Percentiles rank a stretch among this genome's conserved stretches.
Evolutionary conservation across 1,284 basidiomycete species (phyloP).

Genomic region (Cystobasidium pallidum): DNA sequence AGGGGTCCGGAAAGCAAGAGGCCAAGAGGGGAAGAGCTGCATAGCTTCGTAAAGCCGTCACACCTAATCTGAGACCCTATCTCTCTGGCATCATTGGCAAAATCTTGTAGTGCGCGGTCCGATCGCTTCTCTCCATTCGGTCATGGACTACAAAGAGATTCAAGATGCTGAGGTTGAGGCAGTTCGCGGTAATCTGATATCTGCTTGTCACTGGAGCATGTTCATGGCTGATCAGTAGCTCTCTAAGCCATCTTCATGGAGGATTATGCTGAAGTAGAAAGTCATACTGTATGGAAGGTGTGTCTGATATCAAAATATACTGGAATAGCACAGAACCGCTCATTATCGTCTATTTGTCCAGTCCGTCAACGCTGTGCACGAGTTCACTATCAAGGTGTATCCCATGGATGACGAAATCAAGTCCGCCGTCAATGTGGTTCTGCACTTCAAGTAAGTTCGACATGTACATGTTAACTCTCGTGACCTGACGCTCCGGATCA

Average conservation of each 20-base stretch:
- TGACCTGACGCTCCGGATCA: slow-evolving; percentile 18
- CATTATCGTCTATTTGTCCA: slow-evolving; percentile 2
- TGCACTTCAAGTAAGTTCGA: slow-evolving; percentile 51
- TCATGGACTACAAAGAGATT: slow-evolving; percentile 47
- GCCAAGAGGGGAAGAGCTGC: background rate
- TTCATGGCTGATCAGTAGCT: background rate
- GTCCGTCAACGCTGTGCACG: slow-evolving; percentile 52
- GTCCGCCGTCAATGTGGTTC: slow-evolving; percentile 48
- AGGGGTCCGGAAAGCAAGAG: background rate
- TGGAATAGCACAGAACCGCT: background rate
- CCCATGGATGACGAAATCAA: slow-evolving; percentile 50
- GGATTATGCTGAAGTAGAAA: slow-evolving; percentile 50
- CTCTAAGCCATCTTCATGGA: slow-evolving; percentile 51
- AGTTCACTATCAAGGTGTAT: slow-evolving; percentile 49
- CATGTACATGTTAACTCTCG: no score
- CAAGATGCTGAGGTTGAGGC: slow-evolving; percentile 52
- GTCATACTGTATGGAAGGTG: slow-evolving; percentile 51
- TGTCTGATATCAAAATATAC: background rate
- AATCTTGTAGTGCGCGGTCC: background rate
- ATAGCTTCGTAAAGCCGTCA: background rate
- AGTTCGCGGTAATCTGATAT: slow-evolving; percentile 46
- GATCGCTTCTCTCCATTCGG: background rate
- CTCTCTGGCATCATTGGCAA: background rate
- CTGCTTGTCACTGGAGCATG: background rate
- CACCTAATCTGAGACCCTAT: background rate